Evolutionary conservation across 2,329 filamentous ascomycete genomes (phyloP).

Genomic region (Cytospora piceicola): DNA sequence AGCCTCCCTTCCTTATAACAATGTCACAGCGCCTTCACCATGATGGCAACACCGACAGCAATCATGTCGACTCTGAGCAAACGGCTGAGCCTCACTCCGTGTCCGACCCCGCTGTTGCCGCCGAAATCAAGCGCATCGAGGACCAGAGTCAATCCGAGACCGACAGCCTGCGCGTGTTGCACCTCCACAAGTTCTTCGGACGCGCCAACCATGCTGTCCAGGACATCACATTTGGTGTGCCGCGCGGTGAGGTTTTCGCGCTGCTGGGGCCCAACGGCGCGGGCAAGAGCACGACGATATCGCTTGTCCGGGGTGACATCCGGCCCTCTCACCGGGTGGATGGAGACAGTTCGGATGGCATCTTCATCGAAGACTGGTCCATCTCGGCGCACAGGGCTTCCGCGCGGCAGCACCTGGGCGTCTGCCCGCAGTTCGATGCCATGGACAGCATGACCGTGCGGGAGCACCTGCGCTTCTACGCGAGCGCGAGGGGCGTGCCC

Average conservation of each 20-base stretch:
- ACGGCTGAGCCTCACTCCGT: constrained; percentile 18
- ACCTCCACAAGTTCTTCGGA: constrained; percentile 80
- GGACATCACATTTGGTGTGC: constrained; percentile 82
- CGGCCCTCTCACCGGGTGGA: constrained; percentile 62
- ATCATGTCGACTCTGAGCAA: constrained; percentile 22
- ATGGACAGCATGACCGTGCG: constrained; percentile 89
- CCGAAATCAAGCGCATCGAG: constrained; percentile 67
- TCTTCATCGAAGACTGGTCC: constrained; percentile 78
- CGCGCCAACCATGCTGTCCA: constrained; percentile 60
- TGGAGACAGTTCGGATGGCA: constrained; percentile 57
- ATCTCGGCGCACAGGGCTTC: constrained; percentile 72
- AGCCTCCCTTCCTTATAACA: constrained; percentile 56
- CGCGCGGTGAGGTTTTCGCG: constrained; percentile 81
- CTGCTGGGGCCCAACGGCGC: constrained; percentile 90
- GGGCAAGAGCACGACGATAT: constrained; percentile 89
- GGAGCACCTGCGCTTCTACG: constrained; percentile 89
- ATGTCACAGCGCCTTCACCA: constrained; percentile 44
- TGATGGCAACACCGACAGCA: constrained; percentile 32
- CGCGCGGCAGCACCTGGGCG: constrained; percentile 79
- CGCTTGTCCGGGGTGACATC: constrained; percentile 85
- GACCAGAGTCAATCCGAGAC: constrained; percentile 47
- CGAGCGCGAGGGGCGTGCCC: constrained; percentile 76
- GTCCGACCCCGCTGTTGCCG: constrained; percentile 63
- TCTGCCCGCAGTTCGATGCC: constrained; percentile 87
- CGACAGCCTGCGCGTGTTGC: constrained; percentile 76